phyloP scores from a whole-genome alignment of 192 early-diverging fungal species.

The Entomortierella lignicola region DNA sequence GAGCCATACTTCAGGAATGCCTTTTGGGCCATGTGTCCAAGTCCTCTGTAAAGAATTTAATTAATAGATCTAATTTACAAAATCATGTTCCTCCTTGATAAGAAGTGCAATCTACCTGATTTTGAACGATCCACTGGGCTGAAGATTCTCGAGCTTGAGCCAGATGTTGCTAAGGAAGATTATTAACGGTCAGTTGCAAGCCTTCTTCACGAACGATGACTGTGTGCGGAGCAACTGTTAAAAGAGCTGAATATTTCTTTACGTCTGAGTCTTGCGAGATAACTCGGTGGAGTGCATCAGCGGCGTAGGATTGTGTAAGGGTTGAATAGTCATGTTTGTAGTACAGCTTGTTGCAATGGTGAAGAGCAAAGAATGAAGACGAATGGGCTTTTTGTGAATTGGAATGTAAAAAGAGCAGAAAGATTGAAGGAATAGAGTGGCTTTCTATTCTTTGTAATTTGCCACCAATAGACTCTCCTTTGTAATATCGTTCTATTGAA shows the following conservation, averaged over 20 bases:
- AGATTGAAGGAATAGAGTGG: no score
- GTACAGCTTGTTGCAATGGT: not conserved
- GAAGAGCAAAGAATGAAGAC: not conserved
- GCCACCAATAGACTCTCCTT: not conserved
- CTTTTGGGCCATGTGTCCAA: conserved; percentile 69
- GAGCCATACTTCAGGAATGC: conserved; percentile 59
- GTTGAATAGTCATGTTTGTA: conserved; percentile 17
- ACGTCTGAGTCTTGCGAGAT: conserved; percentile 45
- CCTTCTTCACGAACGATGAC: not conserved
- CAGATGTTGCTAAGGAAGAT: conserved; percentile 66
- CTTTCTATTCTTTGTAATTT: not conserved
- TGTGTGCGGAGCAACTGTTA: not conserved
- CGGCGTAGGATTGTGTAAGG: conserved; percentile 60
- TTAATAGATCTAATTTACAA: not conserved
- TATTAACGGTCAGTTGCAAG: not conserved
- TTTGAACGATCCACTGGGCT: conserved; percentile 83
- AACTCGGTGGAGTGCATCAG: conserved; percentile 60
- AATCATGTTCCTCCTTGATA: not conserved
- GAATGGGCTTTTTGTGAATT: not conserved
- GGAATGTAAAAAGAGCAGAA: conserved; percentile 1
- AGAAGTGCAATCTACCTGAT: conserved; percentile 59
- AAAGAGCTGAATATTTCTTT: not conserved
- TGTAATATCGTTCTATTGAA: conserved; percentile 11
- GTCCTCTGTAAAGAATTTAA: conserved; percentile 56
- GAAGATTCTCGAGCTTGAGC: conserved; percentile 82